Evolutionary conservation across 2,329 filamentous ascomycete species (phyloP), one percentile per base, ranked within the genome.

Genomic region (Talaromyces verruculosus): DNA sequence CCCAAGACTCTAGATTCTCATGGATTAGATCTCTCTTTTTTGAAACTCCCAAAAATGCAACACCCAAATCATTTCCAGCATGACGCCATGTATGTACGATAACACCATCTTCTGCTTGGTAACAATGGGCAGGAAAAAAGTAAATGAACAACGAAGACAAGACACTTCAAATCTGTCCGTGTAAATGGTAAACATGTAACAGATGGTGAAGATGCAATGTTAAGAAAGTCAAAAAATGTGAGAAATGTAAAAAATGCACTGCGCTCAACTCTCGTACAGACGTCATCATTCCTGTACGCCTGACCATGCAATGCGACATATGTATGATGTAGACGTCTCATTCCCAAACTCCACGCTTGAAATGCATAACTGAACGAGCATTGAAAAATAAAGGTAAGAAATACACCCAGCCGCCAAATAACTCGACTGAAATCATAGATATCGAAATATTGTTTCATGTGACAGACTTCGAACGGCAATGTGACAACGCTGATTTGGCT

Each of bases 271-370:
- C 37, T 60, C 55, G 41, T 61, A 64, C 61, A 61, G 53, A 51
- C 60, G 57, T 57, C 64, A 66, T 61, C 41, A 63, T 63, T 41
- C 28, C 61, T 65, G 61, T 43, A 53, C 65, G 65, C 61, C 65
- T 67, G 47, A 25, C 41, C 64, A 67, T 67, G 63, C 66, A 64
- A 66, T 65, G 64, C 64, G 61, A 53, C 55, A 63, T 51, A 58
- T 66, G 43, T 66, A 62, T 63, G 33, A 58, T 65, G 63, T 55
- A 67, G 60, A 63, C 45, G 43, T 53, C 47, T 51, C 47, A 30
- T 59, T 22, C 39, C 63, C 41, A 63, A 65, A 67, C 66, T 63
- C 63, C 64, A 33, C 63, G 62, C 65, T 67, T 64, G 60, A 66
- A 65, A 68, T 67, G 65, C 62, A 67, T n/a, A 30, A 65, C 41